Base-by-base conservation (phyloP, 2,329 filamentous ascomycete species). In the Cercospora brassicicola region DNA sequence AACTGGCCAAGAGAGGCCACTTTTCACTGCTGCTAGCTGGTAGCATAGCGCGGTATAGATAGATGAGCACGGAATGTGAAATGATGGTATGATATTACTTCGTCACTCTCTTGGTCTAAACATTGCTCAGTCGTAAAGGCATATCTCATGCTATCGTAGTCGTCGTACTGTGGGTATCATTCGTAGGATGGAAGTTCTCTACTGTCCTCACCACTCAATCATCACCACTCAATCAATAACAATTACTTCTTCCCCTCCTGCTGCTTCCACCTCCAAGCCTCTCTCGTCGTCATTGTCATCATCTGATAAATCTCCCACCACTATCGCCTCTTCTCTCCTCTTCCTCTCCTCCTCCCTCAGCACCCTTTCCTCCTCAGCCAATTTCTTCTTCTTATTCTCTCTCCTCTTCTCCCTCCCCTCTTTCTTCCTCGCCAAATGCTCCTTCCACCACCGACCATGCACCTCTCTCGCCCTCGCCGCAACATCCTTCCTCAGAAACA, bases 401-500 rank as follows among this genome's bases (percentile, higher is more conserved):
- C 62, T 67, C 66, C 53, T 69, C 60, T 65, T 66, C 45, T 65
- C 62, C 33, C 56, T 65, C 48, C 59, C 64, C 59, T 20, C 55
- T 33, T 64, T 55, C 45, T 62, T 64, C 56, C 69, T 69, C n/a
- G 33, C 61, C 55, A 71, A 55, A 66, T 74, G 64, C 3, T 23
- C 62, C 9, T 72, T 66, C 42, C 73, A 18, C 62, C 73, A 69
- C 20, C 8, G 18, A 1, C 74, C 67, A 18, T 76, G 70, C 1
- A 73, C 64, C 10, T 48, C n/a, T 2, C 67, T 48, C 11, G 73
- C 75, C 4, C 76, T 66, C 7, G 62, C 48, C 53, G 70, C 59
- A 18, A 78, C 73, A 23, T 76, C 76, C 6, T 69, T 18, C 9
- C 62, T 33, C 53, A 76, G 55, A 51, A 77, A 76, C 74, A 78